Base-by-base conservation (phyloP, 2,329 filamentous ascomycete genomes). In the Pestalotiopsis sp. region DNA sequence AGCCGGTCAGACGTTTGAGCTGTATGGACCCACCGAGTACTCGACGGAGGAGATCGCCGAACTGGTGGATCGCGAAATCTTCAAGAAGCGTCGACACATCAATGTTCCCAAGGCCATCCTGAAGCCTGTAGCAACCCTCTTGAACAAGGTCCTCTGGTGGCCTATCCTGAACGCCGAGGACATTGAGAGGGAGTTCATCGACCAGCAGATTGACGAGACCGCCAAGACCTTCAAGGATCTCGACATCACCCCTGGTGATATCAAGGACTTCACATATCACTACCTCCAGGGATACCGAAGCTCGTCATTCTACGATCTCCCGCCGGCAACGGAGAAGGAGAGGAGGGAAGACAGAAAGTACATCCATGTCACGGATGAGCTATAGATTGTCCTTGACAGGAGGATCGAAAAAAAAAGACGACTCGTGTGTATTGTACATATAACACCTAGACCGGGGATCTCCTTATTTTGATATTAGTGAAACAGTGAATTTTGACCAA, bases 171-270 rank as follows among this genome's bases (percentile, higher is more conserved):
- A 93, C 41, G 89, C 90, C 52, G 95, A 98, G 77, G 90, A 97
- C 80, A 87, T 99, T 13, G 94, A 98, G 85, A 88, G 92, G 71
- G 95, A 99, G 81, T 97, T 95, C 82, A 89, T 97, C 75, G 93
- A 99, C 82, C 96, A 99, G 82, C 85, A 89, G 74, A 97, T 99
- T 78, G 96, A 99, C 80, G 90, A 90, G 69, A 90, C 86, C 41
- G 96, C 96, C 73, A 98, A 98, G 89, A 98, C 96, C 1, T 97
- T 98, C 84, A 93, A 93, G 82, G 95, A 98, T 78, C 87, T 99
- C 61, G 93, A 90, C 70, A 97, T 99, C 72, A 92, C 94, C 82
- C 93, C 95, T 38, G 92, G 90, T 61, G 95, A 98, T 72, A 89
- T 98, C 76, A 91, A 89, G 80, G 91, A 93, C 80, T 90, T 94